Base-by-base conservation (phyloP, 2,329 filamentous ascomycete species). In the Ophiocordyceps australis region DNA sequence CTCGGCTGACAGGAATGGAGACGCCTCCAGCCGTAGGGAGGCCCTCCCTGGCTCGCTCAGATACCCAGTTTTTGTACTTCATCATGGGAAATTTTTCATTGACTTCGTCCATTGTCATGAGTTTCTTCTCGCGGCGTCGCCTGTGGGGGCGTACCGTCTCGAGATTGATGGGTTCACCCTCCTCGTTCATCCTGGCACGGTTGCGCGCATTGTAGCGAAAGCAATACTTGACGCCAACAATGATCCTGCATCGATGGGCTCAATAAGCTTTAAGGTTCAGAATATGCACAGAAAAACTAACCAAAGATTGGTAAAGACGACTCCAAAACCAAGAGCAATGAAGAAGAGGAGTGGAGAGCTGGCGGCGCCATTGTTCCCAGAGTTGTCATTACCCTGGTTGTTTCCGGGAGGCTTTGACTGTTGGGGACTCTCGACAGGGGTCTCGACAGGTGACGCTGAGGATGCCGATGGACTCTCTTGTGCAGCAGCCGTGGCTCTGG, bases 41-140 rank as follows among this genome's bases (percentile, higher is more conserved):
- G 7, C 86, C 89, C 47, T 91, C 71, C 30, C 75, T 70, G 29
- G 83, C 83, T 31, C 86, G 74, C 28, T 71, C 71, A 6, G 79
- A 74, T 31, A 89, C 77, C 86, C 89, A 98, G 27, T 66, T 70
- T 58, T 98, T 95, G 65, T 98, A 98, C 52, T 95, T 95, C 39
- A 73, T 74, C 55, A 94, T 71, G 0, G 89, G 86, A 41, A 98
- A 98, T 39, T 91, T 81, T 38, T 91, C 83, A 46, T 98, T 95
- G 34, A 98, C 89, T 53, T 98, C 89, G 33, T 98, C 89, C 74
- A 95, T 94, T 3, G 79, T 80, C 89, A 98, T 95, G 38, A 98
- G 54, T 50, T 94, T 98, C 71, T 98, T 98, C 52, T 98, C 89
- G 31, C 85, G 72, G 36, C 86, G 70, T 42, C 86, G 69, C 30